Evolutionary conservation across 2,329 filamentous ascomycete genomes (phyloP).

Genomic region (Amauroascus niger): DNA sequence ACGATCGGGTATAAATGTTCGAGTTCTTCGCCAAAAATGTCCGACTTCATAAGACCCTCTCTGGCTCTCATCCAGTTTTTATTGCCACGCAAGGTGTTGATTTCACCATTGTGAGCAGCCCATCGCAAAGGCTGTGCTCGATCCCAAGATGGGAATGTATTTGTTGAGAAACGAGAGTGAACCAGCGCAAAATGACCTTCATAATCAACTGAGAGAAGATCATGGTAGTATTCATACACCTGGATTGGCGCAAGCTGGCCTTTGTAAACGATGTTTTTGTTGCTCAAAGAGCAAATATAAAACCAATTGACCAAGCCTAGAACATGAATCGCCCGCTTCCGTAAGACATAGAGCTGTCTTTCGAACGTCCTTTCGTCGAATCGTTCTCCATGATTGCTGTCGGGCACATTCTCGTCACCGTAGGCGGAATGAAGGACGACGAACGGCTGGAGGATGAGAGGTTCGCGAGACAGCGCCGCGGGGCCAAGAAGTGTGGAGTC

Average conservation of each 20-base stretch:
- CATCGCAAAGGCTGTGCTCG: conserved; percentile 90
- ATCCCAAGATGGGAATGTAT: conserved; percentile 98
- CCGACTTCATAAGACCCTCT: conserved; percentile 88
- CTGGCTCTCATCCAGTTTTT: conserved; percentile 99
- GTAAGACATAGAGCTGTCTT: conserved; percentile 83
- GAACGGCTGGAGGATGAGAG: conserved; percentile 89
- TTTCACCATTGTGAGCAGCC: conserved; percentile 98
- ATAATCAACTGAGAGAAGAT: conserved; percentile 92
- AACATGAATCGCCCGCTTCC: conserved; percentile 89
- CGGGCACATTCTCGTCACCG: conserved; percentile 67
- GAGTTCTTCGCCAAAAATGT: conserved; percentile 84
- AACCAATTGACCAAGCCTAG: conserved; percentile 98
- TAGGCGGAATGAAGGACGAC: conserved; percentile 81
- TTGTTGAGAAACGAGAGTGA: conserved; percentile 94
- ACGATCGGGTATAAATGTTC: conserved; percentile 88
- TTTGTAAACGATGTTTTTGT: conserved; percentile 99
- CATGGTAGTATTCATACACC: conserved; percentile 97
- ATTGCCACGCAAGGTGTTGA: conserved; percentile 93
- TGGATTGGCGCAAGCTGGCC: conserved; percentile 88
- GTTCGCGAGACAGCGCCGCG: conserved; percentile 86
- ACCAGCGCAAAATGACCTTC: conserved; percentile 95
- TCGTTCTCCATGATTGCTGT: conserved; percentile 63
- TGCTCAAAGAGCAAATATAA: conserved; percentile 90
- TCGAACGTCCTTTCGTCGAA: conserved; percentile 85
- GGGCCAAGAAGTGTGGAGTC: conserved; percentile 90